Conservation (phyloP, 257 asterid species). For the Solanum chiquidenum region DNA sequence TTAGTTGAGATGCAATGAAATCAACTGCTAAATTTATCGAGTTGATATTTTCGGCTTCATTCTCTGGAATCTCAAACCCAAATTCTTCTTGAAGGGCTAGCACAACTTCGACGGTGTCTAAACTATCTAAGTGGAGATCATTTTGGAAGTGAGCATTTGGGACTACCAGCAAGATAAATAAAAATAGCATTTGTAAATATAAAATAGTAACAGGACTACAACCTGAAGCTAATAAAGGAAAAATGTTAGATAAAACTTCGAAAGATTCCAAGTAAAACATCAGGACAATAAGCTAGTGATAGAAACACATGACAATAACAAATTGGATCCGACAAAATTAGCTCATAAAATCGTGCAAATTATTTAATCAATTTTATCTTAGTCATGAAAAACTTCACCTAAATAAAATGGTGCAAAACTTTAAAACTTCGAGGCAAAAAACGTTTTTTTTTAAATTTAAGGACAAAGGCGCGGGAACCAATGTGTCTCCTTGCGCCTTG, state of each 20-base stretch:
- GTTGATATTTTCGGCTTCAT: conserved; percentile 29
- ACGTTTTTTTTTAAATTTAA: no score
- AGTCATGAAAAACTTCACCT: no score
- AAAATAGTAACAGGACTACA: not conserved
- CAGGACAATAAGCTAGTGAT: not conserved
- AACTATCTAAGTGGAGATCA: conserved; percentile 35
- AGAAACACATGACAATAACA: no score
- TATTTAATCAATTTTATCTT: no score
- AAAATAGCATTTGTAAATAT: not conserved
- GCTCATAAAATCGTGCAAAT: no score
- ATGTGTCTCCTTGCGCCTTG: no score
- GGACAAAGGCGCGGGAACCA: no score
- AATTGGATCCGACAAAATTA: no score
- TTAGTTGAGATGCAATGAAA: conserved; percentile 24
- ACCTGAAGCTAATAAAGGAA: not conserved
- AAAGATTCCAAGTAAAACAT: no score
- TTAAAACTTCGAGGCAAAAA: no score
- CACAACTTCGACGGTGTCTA: conserved; percentile 21
- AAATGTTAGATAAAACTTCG: no score
- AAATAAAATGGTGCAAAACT: no score
- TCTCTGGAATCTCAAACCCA: conserved; percentile 29
- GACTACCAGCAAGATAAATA: conserved; percentile 11
- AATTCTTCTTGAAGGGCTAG: conserved; percentile 29
- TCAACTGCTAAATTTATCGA: conserved; percentile 22
- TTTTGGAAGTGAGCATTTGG: conserved; percentile 29